Percentiles rank a stretch among this genome's conserved stretches.
Conservation (phyloP, 108 stramenopile species). For the Cyclostephanos tholiformis region DNA sequence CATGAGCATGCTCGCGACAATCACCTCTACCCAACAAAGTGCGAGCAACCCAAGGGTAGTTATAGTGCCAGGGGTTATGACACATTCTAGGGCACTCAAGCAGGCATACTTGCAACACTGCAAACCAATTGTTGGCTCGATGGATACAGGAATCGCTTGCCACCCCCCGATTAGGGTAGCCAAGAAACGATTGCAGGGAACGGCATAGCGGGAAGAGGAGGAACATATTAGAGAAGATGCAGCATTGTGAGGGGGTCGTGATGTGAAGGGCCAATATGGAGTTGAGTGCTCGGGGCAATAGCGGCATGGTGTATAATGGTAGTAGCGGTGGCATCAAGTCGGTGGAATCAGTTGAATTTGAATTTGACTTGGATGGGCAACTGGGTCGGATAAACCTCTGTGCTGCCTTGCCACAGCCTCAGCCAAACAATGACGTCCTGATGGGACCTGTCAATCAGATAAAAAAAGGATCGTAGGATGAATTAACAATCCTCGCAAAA, state of each 20-base stretch:
- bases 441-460: background rate
- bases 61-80: constrained; percentile 26
- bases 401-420: background rate
- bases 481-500: background rate
- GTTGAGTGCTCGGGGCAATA: background rate
- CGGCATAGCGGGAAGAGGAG: constrained; percentile 21
- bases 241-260: constrained; percentile 15
- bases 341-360: constrained; percentile 18
- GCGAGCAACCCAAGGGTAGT: constrained; percentile 27
- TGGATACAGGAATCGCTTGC: constrained; percentile 12
- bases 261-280: constrained; percentile 20
- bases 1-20: constrained; percentile 10
- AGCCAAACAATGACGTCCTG: background rate
- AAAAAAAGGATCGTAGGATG: background rate
- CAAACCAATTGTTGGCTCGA: constrained; percentile 22
- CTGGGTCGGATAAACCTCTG: background rate
- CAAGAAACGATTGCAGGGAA: constrained; percentile 21
- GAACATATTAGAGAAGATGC: constrained; percentile 25
- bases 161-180: background rate
- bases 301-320: background rate
- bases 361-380: constrained; percentile 10
- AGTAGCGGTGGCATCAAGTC: background rate
- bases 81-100: constrained; percentile 32
- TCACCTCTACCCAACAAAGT: constrained; percentile 23
- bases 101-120: constrained; percentile 39